Percentiles rank a stretch among this genome's conserved stretches.
Conservation (phyloP, 495 filamentous ascomycete genomes). For the Aspergillus incahuasiensis region DNA sequence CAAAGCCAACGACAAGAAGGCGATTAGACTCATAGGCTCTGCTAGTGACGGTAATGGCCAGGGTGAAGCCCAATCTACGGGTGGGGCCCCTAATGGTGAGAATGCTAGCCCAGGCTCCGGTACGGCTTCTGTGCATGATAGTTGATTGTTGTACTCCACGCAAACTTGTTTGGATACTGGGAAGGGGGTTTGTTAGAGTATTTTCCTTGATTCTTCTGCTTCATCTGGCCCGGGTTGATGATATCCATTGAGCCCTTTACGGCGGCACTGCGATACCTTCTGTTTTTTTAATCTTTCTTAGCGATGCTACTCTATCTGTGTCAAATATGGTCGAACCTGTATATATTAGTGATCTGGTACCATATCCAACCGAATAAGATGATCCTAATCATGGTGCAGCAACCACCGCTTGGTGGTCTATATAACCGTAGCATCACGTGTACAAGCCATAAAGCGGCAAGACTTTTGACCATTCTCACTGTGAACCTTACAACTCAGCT, state of each 20-base stretch:
- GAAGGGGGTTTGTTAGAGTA: not conserved
- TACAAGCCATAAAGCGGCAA: not conserved
- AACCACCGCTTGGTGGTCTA: not conserved
- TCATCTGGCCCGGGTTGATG: not conserved
- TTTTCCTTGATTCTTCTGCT: not conserved
- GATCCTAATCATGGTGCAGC: not conserved
- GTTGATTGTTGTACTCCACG: not conserved
- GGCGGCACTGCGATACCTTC: constrained; percentile 1
- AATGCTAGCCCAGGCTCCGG: constrained; percentile 29
- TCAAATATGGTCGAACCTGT: not conserved
- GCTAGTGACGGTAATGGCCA: constrained; percentile 15
- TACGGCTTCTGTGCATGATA: constrained; percentile 26
- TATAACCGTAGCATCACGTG: constrained; percentile 1
- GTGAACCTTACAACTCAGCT: not conserved
- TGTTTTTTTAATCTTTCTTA: not conserved
- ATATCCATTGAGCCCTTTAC: not conserved
- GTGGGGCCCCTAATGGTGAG: constrained; percentile 19
- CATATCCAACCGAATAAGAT: not conserved
- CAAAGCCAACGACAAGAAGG: constrained; percentile 78
- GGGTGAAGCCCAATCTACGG: constrained; percentile 12
- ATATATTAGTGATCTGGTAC: constrained; percentile 3
- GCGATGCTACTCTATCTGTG: constrained; percentile 5
- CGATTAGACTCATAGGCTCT: constrained; percentile 28
- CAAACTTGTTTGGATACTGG: not conserved
- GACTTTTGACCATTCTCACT: not conserved